These are phyloP conservation scores for Lactarius pseudohatsudake DNA, from an alignment of 768 basidiomycete species.

Conservation along the genomic window DNA sequence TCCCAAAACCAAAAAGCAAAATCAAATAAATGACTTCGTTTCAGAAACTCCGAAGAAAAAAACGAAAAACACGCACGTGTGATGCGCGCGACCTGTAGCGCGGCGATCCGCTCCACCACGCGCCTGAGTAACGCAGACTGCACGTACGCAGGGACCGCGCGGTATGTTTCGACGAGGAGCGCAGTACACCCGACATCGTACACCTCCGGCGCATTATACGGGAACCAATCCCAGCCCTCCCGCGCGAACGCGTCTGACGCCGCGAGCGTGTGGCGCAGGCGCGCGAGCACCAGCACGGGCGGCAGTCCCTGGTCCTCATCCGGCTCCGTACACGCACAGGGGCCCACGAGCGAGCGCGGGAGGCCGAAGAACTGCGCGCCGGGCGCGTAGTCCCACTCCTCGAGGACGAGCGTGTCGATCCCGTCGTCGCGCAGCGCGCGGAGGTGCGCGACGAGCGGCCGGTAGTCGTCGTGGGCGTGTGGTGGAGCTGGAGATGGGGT, in stretches of 20 bases:
- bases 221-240: not conserved
- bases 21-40: too few species aligned
- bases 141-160: not conserved
- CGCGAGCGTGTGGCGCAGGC: not conserved
- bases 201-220: conserved; percentile 9
- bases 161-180: not conserved
- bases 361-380: not conserved
- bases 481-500: too few species aligned
- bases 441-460: not conserved
- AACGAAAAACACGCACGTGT: not conserved
- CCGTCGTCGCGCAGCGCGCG: not conserved
- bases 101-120: not conserved
- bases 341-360: not conserved
- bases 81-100: not conserved
- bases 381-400: conserved; percentile 2
- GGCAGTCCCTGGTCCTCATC: not conserved
- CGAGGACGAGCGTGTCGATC: not conserved
- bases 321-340: not conserved
- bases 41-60: not conserved
- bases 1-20: not conserved
- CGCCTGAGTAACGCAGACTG: not conserved
- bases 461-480: not conserved
- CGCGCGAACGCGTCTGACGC: not conserved
- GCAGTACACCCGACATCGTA: not conserved
- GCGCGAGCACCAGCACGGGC: not conserved